Base-by-base conservation (phyloP, 2,329 filamentous ascomycete species). In the Scorias spongiosa region DNA sequence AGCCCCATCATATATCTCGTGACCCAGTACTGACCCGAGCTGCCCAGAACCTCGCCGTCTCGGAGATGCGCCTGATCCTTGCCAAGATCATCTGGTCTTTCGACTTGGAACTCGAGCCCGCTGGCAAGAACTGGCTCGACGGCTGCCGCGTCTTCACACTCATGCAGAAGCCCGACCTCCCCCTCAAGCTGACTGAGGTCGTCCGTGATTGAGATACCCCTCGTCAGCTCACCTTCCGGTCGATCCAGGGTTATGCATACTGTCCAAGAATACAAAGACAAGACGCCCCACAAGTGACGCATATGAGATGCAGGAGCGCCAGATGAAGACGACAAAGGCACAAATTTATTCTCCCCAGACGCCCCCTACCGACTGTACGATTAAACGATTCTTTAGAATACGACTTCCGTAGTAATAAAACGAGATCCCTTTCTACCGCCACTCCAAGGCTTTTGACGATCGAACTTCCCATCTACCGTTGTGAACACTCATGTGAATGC, bases 81-180 rank as follows among this genome's bases (percentile, higher is more conserved):
- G 56, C 64, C 2, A 63, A 62, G 44, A 34, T 68, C 29, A 29
- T 67, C 3, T 68, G 54, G 51, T 53, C 54, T 1, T 69, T 67
- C 44, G 62, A 69, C 49, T 44, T 63, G 29, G 53, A 61, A 45
- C 47, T 63, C 20, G 46, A 53, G 10, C 43, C 53, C 10, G 40
- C 46, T 30, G 51, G 49, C 39, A 42, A 41, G 14, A 46, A 49
- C 12, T 57, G 55, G 55, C 45, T 55, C 32, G 38, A 49, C 8
- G 36, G 34, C 14, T 52, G 42, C 18, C 48, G 46, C 32, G 48
- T 51, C 18, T 40, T 42, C 20, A 50, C 53, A 8, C 28, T 58
- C 6, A 57, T 54, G 55, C 46, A 49, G 14, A 57, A 56, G 41
- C 50, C 52, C 2, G 46, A 49, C 29, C 43, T 57, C 12, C 29